phyloP scores from a whole-genome alignment of 805 yeast genomes.

The Saccharomycopsis fermentans region DNA sequence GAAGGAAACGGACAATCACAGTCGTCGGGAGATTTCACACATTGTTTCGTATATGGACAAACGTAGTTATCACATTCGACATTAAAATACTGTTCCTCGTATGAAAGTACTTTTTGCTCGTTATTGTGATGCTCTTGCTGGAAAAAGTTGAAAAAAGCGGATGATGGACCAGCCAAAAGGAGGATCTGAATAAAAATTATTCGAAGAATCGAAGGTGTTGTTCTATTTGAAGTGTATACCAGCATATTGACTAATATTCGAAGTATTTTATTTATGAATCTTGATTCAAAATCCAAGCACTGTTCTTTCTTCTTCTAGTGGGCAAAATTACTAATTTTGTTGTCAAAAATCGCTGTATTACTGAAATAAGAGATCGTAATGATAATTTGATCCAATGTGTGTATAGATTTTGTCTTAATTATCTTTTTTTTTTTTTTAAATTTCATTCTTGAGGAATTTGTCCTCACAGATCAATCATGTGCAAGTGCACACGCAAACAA shows the following conservation, averaged over 20 bases:
- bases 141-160: conserved; percentile 34
- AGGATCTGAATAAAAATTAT: neutral
- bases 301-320: too few species aligned
- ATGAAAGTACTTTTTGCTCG: conserved; percentile 26
- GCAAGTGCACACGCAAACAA: too few species aligned
- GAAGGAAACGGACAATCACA: conserved; percentile 91
- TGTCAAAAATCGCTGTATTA: too few species aligned
- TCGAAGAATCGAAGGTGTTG: neutral
- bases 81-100: conserved; percentile 29
- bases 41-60: conserved; percentile 74
- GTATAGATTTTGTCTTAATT: too few species aligned
- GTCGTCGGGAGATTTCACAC: conserved; percentile 57
- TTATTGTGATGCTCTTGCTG: conserved; percentile 27
- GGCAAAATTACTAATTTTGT: too few species aligned
- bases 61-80: conserved; percentile 53
- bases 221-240: neutral
- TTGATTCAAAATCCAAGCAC: too few species aligned
- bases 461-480: too few species aligned
- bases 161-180: neutral
- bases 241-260: neutral
- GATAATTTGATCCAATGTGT: too few species aligned
- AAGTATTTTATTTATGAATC: neutral
- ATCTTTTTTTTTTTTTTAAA: too few species aligned
- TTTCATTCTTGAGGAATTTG: too few species aligned
- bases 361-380: too few species aligned